Conservation (phyloP, 495 filamentous ascomycete species). For the Penicillium chermesinum region DNA sequence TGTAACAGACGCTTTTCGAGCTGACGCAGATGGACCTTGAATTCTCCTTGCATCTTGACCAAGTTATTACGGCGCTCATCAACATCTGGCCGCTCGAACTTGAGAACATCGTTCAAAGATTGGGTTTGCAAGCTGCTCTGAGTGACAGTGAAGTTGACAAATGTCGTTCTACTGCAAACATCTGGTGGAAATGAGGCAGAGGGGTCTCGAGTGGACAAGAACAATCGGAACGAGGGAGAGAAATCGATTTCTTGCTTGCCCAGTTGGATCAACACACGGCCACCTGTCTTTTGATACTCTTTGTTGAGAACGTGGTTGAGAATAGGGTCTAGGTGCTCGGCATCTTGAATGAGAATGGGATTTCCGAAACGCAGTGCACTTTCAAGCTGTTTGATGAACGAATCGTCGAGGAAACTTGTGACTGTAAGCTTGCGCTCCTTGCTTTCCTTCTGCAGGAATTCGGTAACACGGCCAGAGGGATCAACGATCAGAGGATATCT, state of each 20-base stretch:
- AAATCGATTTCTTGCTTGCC: slow-evolving; percentile 99
- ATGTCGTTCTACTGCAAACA: slow-evolving; percentile 94
- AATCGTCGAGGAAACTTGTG: slow-evolving; percentile 96
- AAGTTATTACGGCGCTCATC: slow-evolving; percentile 93
- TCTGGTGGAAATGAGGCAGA: slow-evolving; percentile 96
- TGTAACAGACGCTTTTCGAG: slow-evolving; percentile 94
- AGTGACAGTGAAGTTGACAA: slow-evolving; percentile 99
- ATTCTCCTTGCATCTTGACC: slow-evolving; percentile 97
- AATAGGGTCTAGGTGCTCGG: slow-evolving; percentile 92
- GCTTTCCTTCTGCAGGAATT: slow-evolving; percentile 91
- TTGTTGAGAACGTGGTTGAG: slow-evolving; percentile 99
- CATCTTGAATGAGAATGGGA: slow-evolving; percentile 97
- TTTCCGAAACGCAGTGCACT: slow-evolving; percentile 96
- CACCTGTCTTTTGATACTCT: slow-evolving; percentile 99
- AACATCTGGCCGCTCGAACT: slow-evolving; percentile 96
- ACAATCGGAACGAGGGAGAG: slow-evolving; percentile 93
- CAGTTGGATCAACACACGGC: slow-evolving; percentile 94
- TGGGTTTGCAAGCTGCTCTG: slow-evolving; percentile 98
- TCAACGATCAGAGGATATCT: slow-evolving; percentile 98
- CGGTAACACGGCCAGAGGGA: slow-evolving; percentile 86
- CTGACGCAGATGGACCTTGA: slow-evolving; percentile 91
- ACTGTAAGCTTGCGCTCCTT: slow-evolving; percentile 91
- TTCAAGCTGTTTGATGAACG: slow-evolving; percentile 95
- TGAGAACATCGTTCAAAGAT: slow-evolving; percentile 92
- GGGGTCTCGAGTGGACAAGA: slow-evolving; percentile 91